These are phyloP conservation scores for Neurospora sp. DNA, from an alignment of 495 filamentous ascomycete genomes.

Conservation along the genomic window DNA sequence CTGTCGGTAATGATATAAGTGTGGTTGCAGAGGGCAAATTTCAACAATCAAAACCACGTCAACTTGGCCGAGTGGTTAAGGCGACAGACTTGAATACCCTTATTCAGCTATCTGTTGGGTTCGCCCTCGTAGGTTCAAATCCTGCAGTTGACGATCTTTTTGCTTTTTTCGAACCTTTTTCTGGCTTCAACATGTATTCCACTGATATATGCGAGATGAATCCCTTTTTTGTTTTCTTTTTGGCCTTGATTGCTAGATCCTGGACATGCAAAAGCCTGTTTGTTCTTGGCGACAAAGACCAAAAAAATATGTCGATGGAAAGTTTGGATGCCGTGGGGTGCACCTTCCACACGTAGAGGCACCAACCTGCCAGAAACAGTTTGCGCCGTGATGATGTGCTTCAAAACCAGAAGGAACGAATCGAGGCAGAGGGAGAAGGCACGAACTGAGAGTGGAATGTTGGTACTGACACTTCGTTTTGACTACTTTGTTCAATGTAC, in stretches of 20 bases:
- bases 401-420: neutral
- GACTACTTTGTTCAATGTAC: neutral
- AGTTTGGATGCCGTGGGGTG: neutral
- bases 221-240: neutral
- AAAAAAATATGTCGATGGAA: neutral
- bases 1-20: no score
- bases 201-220: neutral
- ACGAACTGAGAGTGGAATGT: neutral
- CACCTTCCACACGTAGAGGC: neutral
- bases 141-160: constrained; percentile 11
- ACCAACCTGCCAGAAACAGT: no score
- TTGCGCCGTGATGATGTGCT: no score
- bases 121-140: constrained; percentile 23
- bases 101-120: constrained; percentile 20
- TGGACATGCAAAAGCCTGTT: neutral
- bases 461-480: neutral
- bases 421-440: no score
- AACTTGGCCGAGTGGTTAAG: constrained; percentile 23
- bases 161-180: constrained; percentile 1
- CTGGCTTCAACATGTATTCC: neutral
- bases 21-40: neutral
- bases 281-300: neutral
- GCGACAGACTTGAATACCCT: constrained; percentile 22
- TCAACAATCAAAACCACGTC: constrained; percentile 1
- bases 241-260: neutral